These are phyloP conservation scores for Backusella luteola DNA, from an alignment of 192 early-diverging fungal genomes.

Conservation along the genomic window DNA sequence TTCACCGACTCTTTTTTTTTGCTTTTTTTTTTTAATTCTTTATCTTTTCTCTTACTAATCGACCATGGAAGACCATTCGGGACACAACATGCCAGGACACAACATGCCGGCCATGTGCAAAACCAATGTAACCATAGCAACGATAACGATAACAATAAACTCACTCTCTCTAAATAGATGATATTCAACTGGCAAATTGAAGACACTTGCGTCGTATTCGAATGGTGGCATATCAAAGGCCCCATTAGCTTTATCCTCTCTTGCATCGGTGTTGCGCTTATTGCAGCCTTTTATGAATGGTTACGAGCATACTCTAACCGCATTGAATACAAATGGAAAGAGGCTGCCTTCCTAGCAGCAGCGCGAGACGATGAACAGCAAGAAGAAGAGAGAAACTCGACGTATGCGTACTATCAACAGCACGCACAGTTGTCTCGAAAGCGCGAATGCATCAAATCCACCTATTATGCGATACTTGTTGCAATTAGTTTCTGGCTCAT, in stretches of 20 bases:
- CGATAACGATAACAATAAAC: not conserved
- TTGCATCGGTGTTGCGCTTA: conserved; percentile 48
- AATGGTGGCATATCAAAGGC: conserved; percentile 70
- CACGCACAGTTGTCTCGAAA: not conserved
- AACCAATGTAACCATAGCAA: not conserved
- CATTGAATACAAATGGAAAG: conserved; percentile 8
- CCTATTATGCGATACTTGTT: conserved; percentile 63
- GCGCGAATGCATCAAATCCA: conserved; percentile 47
- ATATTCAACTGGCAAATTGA: conserved; percentile 74
- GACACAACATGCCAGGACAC: not conserved
- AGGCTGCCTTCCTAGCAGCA: not conserved
- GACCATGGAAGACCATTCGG: not conserved
- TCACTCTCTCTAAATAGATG: conserved; percentile 48
- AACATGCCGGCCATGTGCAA: conserved; percentile 2
- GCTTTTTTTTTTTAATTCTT: not conserved
- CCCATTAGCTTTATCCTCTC: conserved; percentile 55
- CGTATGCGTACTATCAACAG: not conserved
- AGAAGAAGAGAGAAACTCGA: not conserved
- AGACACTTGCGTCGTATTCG: conserved; percentile 76
- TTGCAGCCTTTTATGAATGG: conserved; percentile 53
- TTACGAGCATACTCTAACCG: conserved; percentile 19
- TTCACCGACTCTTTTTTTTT: not conserved
- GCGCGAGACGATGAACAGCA: not conserved
- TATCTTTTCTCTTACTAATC: not conserved
- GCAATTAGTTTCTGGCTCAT: conserved; percentile 71